A percentile compares a stretch with the other conserved stretches of the same genome.
Conservation (phyloP, 1,139 yeast species). For the Taiozyma onychis region DNA sequence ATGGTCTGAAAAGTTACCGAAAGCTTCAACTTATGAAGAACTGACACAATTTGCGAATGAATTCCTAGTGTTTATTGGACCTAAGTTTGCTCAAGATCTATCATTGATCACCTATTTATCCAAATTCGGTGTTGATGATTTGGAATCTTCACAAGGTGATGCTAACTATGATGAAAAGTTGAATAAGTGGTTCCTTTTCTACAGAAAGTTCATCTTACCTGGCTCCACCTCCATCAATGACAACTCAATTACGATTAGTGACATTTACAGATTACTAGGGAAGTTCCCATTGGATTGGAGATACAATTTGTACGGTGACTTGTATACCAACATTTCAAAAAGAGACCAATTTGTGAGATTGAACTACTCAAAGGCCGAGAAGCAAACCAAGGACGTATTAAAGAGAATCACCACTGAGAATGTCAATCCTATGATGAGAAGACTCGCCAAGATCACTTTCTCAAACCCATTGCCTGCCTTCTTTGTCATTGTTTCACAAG, state of each 20-base stretch:
- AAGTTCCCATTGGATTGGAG: slow-evolving; percentile 58
- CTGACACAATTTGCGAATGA: slow-evolving; percentile 43
- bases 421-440: slow-evolving; percentile 69
- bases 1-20: slow-evolving; percentile 43
- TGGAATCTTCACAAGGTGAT: slow-evolving; percentile 18
- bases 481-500: slow-evolving; percentile 55
- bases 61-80: slow-evolving; percentile 51
- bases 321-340: slow-evolving; percentile 50
- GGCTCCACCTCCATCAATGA: slow-evolving; percentile 54
- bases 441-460: slow-evolving; percentile 69
- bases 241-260: slow-evolving; percentile 59
- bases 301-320: slow-evolving; percentile 80
- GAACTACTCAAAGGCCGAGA: slow-evolving; percentile 68
- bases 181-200: slow-evolving; percentile 54
- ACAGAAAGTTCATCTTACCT: slow-evolving; percentile 65
- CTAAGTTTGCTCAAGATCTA: slow-evolving; percentile 46
- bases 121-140: slow-evolving; percentile 45
- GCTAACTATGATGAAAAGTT: slow-evolving; percentile 24
- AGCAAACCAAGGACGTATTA: slow-evolving; percentile 72
- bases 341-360: slow-evolving; percentile 53
- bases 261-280: slow-evolving; percentile 50
- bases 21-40: slow-evolving; percentile 35
- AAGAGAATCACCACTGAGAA: slow-evolving; percentile 88
- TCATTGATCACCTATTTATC: slow-evolving; percentile 53
- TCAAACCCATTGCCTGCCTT: slow-evolving; percentile 81